Evolutionary conservation across 176 grass and related monocot genomes (phyloP).

Genomic region (Oryza meridionalis): DNA sequence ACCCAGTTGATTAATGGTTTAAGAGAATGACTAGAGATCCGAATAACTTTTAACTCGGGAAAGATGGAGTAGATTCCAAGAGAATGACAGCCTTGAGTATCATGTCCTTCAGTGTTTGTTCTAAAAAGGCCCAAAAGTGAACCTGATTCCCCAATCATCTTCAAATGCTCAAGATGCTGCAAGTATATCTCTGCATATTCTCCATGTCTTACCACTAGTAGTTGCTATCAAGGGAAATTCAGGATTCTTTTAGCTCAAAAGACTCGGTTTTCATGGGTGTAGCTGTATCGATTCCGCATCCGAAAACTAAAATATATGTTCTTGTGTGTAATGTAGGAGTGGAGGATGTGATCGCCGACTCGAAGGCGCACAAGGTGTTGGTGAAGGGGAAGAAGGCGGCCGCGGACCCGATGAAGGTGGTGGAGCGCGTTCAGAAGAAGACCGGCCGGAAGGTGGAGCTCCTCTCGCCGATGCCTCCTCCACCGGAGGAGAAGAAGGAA

Average conservation of each 20-base stretch:
- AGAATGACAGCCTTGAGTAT: constrained; percentile 49
- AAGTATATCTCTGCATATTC: constrained; percentile 27
- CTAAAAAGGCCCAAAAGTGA: constrained; percentile 31
- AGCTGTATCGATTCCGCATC: background rate
- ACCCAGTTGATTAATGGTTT: constrained; percentile 40
- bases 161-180: constrained; percentile 29
- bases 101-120: constrained; percentile 15
- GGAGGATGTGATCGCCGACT: constrained; percentile 75
- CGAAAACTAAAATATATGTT: constrained; percentile 6
- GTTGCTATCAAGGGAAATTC: constrained; percentile 28
- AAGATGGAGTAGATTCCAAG: constrained; percentile 49
- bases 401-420: constrained; percentile 85
- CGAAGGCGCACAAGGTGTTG: constrained; percentile 74
- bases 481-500: constrained; percentile 64
- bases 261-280: background rate
- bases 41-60: constrained; percentile 35
- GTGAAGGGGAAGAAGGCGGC: constrained; percentile 93
- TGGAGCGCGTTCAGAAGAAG: constrained; percentile 91
- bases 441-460: constrained; percentile 88
- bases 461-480: constrained; percentile 56
- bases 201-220: constrained; percentile 1
- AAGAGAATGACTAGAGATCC: constrained; percentile 45
- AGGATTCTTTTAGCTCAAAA: constrained; percentile 35
- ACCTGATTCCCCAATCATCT: constrained; percentile 18
- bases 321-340: constrained; percentile 58